Percentiles rank a stretch among this genome's conserved stretches.
Evolutionary conservation across 176 grass and related monocot genomes (phyloP).

Genomic region (Echinochloa phyllopogon): DNA sequence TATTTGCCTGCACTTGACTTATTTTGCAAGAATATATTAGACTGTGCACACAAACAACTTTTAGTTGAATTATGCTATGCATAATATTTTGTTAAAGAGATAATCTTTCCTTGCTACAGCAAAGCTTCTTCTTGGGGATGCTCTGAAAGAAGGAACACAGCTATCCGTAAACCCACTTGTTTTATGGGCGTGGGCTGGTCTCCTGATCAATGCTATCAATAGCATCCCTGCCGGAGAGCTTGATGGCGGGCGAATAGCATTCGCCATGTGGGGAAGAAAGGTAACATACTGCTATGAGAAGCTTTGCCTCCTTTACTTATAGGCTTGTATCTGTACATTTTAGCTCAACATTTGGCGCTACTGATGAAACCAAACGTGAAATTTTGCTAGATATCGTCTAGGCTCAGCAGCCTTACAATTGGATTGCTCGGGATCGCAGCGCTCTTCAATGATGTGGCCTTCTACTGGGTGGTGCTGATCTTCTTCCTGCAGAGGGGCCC

Average conservation of each 20-base stretch:
- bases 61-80: not conserved
- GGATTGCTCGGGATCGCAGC: slow-evolving; percentile 77
- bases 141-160: slow-evolving; percentile 86
- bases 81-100: not conserved
- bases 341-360: slow-evolving; percentile 19
- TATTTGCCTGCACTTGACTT: not conserved
- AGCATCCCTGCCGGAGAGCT: slow-evolving; percentile 93
- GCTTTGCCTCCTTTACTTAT: slow-evolving; percentile 8
- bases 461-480: slow-evolving; percentile 91
- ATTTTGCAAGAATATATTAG: not conserved
- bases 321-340: not conserved
- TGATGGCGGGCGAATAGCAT: slow-evolving; percentile 82
- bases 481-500: slow-evolving; percentile 95
- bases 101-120: slow-evolving; percentile 56
- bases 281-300: slow-evolving; percentile 38
- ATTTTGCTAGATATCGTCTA: slow-evolving; percentile 62
- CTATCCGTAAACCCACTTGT: slow-evolving; percentile 92
- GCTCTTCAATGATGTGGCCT: slow-evolving; percentile 76
- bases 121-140: slow-evolving; percentile 90
- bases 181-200: slow-evolving; percentile 93
- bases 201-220: slow-evolving; percentile 92
- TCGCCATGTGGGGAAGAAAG: slow-evolving; percentile 93
- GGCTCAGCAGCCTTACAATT: slow-evolving; percentile 59
- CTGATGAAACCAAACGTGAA: slow-evolving; percentile 23
- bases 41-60: not conserved